These are phyloP conservation scores for Dalbergia oliveri DNA, from an alignment of 306 rosid genomes.

Conservation along the genomic window DNA sequence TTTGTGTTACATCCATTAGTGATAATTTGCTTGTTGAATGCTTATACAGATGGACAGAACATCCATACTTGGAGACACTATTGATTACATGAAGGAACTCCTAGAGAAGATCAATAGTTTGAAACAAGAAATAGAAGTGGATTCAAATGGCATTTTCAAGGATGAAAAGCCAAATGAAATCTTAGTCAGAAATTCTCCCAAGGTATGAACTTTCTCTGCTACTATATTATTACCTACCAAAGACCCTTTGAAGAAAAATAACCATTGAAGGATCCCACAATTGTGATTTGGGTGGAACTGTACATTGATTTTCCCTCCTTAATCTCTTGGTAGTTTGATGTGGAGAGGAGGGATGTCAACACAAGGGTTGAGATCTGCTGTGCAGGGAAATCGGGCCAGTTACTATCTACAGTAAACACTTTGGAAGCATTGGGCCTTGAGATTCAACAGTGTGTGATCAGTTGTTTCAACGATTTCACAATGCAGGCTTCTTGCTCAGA, in stretches of 20 bases:
- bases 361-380: slow-evolving; percentile 83
- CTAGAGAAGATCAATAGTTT: slow-evolving; percentile 69
- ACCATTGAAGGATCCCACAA: background rate
- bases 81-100: slow-evolving; percentile 88
- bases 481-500: slow-evolving; percentile 89
- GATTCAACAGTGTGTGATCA: slow-evolving; percentile 83
- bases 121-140: slow-evolving; percentile 63
- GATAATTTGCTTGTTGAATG: slow-evolving; percentile 41
- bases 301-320: background rate
- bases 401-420: slow-evolving; percentile 71
- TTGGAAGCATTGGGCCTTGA: slow-evolving; percentile 84
- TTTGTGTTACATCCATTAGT: slow-evolving; percentile 18
- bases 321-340: slow-evolving; percentile 67
- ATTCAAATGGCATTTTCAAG: slow-evolving; percentile 58
- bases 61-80: slow-evolving; percentile 85
- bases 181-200: slow-evolving; percentile 74
- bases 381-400: slow-evolving; percentile 77
- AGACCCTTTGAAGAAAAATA: background rate
- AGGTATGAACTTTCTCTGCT: slow-evolving; percentile 51
- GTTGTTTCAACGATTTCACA: slow-evolving; percentile 85
- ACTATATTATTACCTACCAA: background rate
- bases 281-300: background rate
- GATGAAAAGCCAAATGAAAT: slow-evolving; percentile 66
- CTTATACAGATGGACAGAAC: slow-evolving; percentile 84
- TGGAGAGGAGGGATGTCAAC: slow-evolving; percentile 68